Evolutionary conservation across 2,329 filamentous ascomycete genomes (phyloP).

Genomic region (Fusarium udum): DNA sequence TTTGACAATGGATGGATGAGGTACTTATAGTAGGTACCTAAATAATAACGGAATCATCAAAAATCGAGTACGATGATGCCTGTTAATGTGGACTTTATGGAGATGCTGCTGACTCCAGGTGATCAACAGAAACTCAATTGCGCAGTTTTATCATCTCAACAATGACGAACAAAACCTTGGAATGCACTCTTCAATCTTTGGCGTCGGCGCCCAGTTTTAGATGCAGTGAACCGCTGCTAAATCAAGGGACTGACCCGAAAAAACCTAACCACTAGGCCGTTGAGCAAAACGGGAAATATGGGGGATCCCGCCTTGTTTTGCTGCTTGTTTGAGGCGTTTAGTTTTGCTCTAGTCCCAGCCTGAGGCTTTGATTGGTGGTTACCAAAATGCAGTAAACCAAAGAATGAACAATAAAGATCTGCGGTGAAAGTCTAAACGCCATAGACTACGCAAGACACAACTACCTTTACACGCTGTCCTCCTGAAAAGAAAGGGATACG

Average conservation of each 20-base stretch:
- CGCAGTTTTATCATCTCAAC: neutral
- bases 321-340: constrained; percentile 18
- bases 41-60: neutral
- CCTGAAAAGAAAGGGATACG: constrained; percentile 22
- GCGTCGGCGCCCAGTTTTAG: constrained; percentile 4
- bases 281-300: constrained; percentile 33
- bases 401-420: constrained; percentile 25
- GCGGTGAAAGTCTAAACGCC: neutral
- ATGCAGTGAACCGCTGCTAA: constrained; percentile 19
- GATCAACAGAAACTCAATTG: neutral
- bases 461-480: neutral
- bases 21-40: neutral
- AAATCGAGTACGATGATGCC: neutral
- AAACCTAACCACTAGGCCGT: constrained; percentile 4
- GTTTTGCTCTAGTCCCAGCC: neutral
- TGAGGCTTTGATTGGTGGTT: constrained; percentile 19
- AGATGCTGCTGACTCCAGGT: neutral
- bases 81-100: neutral
- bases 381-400: neutral
- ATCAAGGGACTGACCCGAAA: neutral
- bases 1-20: neutral
- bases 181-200: constrained; percentile 17
- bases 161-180: neutral
- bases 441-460: neutral
- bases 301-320: constrained; percentile 28